phyloP scores from a whole-genome alignment of 148 eudicot species.

The Cornus controversa region DNA sequence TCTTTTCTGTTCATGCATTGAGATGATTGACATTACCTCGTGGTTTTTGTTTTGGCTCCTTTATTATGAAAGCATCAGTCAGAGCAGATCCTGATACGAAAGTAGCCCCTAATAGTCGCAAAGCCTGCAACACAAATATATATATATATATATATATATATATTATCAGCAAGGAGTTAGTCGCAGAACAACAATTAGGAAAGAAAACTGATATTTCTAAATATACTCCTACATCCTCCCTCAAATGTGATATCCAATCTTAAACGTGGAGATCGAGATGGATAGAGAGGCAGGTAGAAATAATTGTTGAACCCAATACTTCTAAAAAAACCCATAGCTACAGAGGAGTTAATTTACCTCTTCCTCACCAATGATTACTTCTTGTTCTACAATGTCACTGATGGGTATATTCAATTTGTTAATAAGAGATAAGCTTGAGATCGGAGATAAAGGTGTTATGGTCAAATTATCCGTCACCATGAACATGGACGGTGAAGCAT shows the following conservation, averaged over 20 bases:
- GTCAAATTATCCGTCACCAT: not conserved
- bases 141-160: not conserved
- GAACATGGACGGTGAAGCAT: not conserved
- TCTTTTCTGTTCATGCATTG: no score
- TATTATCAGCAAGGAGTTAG: not conserved
- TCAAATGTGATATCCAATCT: no score
- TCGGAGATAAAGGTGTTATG: not conserved
- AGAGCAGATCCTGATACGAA: not conserved
- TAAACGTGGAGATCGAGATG: no score
- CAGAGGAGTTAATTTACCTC: not conserved
- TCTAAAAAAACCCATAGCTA: not conserved
- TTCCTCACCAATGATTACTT: not conserved
- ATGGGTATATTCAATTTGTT: not conserved
- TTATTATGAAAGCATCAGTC: not conserved
- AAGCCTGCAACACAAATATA: not conserved
- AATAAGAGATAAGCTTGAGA: not conserved
- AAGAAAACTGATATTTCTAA: no score
- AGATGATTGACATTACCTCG: not conserved
- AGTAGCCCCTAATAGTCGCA: not conserved
- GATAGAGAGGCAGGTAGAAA: no score
- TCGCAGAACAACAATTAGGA: no score
- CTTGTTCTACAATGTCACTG: not conserved
- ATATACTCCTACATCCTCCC: no score
- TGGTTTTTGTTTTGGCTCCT: not conserved
- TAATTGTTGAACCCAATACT: no score